These are phyloP conservation scores for Otatea glauca DNA, from an alignment of 176 grass and related monocot genomes.

Conservation along the genomic window DNA sequence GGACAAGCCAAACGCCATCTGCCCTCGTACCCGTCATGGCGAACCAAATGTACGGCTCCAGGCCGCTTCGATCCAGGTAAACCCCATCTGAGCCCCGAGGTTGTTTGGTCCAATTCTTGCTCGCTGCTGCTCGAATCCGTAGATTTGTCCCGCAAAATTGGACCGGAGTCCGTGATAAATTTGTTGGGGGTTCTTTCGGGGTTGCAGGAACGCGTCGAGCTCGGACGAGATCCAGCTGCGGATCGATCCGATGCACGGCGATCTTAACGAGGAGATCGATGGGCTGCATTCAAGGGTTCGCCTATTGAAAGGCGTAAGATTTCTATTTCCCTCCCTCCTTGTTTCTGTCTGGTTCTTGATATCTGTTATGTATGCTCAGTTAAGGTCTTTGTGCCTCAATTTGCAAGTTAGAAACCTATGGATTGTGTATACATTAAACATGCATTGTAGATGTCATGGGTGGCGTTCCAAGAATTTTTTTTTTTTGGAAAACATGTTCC, in stretches of 20 bases:
- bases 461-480: neutral
- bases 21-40: constrained; percentile 45
- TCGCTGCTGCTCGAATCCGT: neutral
- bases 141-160: neutral
- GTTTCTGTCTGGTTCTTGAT: neutral
- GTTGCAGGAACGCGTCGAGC: constrained; percentile 52
- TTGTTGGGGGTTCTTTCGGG: constrained; percentile 13
- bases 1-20: neutral
- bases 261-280: constrained; percentile 76
- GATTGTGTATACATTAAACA: neutral
- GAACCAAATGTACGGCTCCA: constrained; percentile 62
- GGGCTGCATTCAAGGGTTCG: constrained; percentile 58
- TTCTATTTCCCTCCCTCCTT: neutral
- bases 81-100: neutral
- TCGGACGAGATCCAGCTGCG: constrained; percentile 78
- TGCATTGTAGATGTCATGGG: neutral
- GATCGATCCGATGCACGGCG: constrained; percentile 70
- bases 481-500: neutral
- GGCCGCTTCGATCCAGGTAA: constrained; percentile 78
- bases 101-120: neutral
- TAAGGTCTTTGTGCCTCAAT: neutral
- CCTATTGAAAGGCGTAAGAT: constrained; percentile 63
- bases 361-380: constrained; percentile 5
- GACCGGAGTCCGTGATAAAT: neutral
- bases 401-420: neutral